phyloP scores from a whole-genome alignment of 306 rosid genomes.

The Trifolium repens region DNA sequence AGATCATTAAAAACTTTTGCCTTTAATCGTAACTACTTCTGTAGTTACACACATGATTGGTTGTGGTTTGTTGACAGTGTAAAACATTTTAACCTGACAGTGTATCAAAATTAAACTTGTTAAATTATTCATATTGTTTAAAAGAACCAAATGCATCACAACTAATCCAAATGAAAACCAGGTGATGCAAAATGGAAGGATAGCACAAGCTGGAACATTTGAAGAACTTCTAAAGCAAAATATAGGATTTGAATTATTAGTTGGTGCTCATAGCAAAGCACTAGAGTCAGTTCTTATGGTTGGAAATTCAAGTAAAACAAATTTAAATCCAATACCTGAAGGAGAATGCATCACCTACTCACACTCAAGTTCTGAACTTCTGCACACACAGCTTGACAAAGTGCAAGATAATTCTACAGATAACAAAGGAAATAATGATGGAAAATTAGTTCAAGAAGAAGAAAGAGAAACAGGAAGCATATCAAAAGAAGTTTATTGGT shows the following conservation, averaged over 20 bases:
- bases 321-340: constrained; percentile 48
- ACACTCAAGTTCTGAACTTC: constrained; percentile 48
- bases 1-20: background rate
- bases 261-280: constrained; percentile 95
- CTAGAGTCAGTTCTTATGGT: constrained; percentile 70
- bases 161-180: constrained; percentile 46
- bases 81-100: background rate
- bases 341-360: constrained; percentile 51
- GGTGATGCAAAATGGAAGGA: constrained; percentile 95
- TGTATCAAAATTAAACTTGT: background rate
- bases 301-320: constrained; percentile 63
- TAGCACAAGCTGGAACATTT: constrained; percentile 83
- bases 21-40: background rate
- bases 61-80: background rate
- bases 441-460: constrained; percentile 87
- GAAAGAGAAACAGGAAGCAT: constrained; percentile 98
- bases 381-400: constrained; percentile 48
- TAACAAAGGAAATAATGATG: constrained; percentile 63
- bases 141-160: background rate
- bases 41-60: background rate
- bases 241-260: constrained; percentile 85
- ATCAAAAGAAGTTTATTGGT: constrained; percentile 77
- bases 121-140: background rate
- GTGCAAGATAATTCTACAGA: constrained; percentile 65
- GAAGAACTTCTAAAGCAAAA: constrained; percentile 81